phyloP scores from a whole-genome alignment of 2,329 filamentous ascomycete species.

The Xylariaceae sp. region DNA sequence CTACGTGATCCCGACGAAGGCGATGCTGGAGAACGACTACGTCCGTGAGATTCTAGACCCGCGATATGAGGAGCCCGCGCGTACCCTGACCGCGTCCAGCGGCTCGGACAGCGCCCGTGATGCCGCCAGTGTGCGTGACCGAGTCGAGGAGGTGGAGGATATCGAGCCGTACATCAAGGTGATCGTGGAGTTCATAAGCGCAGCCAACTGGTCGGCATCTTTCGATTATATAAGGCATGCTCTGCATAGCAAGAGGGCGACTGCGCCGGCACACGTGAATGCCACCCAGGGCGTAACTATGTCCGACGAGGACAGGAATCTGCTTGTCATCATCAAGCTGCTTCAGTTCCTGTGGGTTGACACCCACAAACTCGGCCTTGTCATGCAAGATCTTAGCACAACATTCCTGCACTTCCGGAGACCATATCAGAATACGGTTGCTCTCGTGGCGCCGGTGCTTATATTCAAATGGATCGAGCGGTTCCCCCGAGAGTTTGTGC shows the following conservation, averaged over 20 bases:
- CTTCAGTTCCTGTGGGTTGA: constrained; percentile 62
- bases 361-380: constrained; percentile 52
- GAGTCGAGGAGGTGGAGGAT: constrained; percentile 37
- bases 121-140: constrained; percentile 26
- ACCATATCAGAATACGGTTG: constrained; percentile 58
- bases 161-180: constrained; percentile 52
- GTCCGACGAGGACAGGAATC: constrained; percentile 47
- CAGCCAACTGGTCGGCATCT: constrained; percentile 56
- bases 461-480: constrained; percentile 63
- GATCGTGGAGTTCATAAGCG: constrained; percentile 60
- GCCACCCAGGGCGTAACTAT: constrained; percentile 35
- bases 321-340: constrained; percentile 52
- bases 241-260: constrained; percentile 47
- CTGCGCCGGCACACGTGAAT: constrained; percentile 36
- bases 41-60: constrained; percentile 36
- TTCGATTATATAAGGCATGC: constrained; percentile 54
- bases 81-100: constrained; percentile 29
- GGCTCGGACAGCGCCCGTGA: constrained; percentile 37
- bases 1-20: constrained; percentile 51
- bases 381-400: constrained; percentile 62
- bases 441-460: constrained; percentile 56
- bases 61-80: constrained; percentile 24
- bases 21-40: constrained; percentile 50
- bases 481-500: constrained; percentile 59
- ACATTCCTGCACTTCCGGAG: constrained; percentile 63